A percentile compares a stretch with the other conserved stretches of the same genome.
These are phyloP conservation scores for Microcyclospora tardicrescens DNA, from an alignment of 2,329 filamentous ascomycete genomes.

Conservation along the genomic window DNA sequence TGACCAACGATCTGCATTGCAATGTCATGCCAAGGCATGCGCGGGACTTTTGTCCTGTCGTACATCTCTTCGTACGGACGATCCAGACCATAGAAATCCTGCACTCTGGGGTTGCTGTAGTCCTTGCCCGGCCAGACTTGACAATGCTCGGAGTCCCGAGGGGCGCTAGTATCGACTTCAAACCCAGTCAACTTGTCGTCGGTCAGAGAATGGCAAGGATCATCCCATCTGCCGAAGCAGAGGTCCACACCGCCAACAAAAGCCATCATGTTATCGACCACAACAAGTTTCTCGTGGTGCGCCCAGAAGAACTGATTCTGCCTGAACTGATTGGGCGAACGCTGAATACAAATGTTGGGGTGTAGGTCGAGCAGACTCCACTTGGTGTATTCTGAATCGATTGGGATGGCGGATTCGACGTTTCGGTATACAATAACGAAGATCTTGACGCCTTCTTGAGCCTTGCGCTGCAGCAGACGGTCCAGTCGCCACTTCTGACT, in stretches of 20 bases:
- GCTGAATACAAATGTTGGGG: slow-evolving; percentile 88
- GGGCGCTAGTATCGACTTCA: slow-evolving; percentile 54
- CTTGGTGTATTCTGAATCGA: slow-evolving; percentile 97
- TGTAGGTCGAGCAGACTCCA: slow-evolving; percentile 90
- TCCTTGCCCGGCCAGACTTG: slow-evolving; percentile 97
- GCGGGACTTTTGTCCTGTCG: slow-evolving; percentile 70
- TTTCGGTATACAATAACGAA: slow-evolving; percentile 98
- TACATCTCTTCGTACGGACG: slow-evolving; percentile 99
- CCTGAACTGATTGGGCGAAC: slow-evolving; percentile 93
- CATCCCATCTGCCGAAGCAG: slow-evolving; percentile 96
- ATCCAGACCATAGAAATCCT: slow-evolving; percentile 86
- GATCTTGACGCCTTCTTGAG: slow-evolving; percentile 87
- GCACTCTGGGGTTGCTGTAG: slow-evolving; percentile 90
- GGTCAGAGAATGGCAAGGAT: slow-evolving; percentile 75
- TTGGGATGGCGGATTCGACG: slow-evolving; percentile 91
- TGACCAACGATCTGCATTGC: slow-evolving; percentile 96
- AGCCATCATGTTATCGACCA: slow-evolving; percentile 90
- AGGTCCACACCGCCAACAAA: slow-evolving; percentile 94
- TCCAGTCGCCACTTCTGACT: slow-evolving; percentile 97
- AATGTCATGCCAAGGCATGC: slow-evolving; percentile 99
- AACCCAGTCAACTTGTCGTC: slow-evolving; percentile 96
- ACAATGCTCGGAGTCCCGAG: slow-evolving; percentile 84
- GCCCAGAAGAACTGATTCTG: slow-evolving; percentile 99
- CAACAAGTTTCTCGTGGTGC: slow-evolving; percentile 95
- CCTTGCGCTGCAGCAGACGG: slow-evolving; percentile 82